Conservation (phyloP, 345 rosid species). For the Ceriops tagal region DNA sequence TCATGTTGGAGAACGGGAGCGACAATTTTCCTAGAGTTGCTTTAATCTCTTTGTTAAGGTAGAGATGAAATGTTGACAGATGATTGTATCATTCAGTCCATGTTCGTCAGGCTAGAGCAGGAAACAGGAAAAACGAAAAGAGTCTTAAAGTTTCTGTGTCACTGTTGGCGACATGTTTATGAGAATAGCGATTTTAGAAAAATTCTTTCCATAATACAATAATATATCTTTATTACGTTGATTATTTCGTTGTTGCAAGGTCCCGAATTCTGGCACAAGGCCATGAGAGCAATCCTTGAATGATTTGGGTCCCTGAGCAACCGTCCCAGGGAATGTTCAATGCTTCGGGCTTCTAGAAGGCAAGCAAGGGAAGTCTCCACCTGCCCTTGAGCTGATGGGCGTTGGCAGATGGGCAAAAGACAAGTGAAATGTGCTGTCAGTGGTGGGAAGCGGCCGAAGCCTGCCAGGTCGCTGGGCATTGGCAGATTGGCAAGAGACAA, state of each 20-base stretch:
- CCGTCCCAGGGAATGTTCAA: slow-evolving; percentile 11
- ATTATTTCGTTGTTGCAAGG: too few relatives aligned
- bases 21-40: neutral
- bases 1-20: neutral
- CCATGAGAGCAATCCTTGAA: too few relatives aligned
- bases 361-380: slow-evolving; percentile 64
- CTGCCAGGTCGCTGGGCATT: too few relatives aligned
- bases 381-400: slow-evolving; percentile 73
- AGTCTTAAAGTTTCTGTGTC: neutral
- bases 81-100: neutral
- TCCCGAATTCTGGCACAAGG: too few relatives aligned
- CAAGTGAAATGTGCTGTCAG: too few relatives aligned
- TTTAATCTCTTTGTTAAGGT: neutral
- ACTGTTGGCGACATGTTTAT: neutral
- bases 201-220: neutral
- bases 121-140: neutral
- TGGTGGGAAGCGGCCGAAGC: too few relatives aligned
- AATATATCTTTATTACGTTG: neutral
- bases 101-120: neutral
- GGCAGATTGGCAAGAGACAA: too few relatives aligned
- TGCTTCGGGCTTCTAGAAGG: slow-evolving; percentile 85
- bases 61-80: neutral
- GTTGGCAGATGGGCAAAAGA: too few relatives aligned
- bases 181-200: neutral
- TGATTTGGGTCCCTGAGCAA: too few relatives aligned